Evolutionary conservation across 805 yeast species (phyloP).

Genomic region (Tetrapisispora phaffii): DNA sequence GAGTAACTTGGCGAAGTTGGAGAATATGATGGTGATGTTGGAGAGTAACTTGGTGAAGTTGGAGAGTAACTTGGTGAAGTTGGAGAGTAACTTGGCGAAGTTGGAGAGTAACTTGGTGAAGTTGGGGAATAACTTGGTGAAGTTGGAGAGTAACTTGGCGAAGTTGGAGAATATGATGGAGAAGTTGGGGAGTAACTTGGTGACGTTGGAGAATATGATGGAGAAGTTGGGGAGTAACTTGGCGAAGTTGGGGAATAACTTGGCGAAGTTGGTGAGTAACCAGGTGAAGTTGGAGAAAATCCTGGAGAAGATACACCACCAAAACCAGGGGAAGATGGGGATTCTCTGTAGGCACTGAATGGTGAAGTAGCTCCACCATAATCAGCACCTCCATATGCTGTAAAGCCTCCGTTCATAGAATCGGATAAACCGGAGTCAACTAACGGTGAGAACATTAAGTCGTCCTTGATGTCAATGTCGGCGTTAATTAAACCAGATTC

Average conservation of each 20-base stretch:
- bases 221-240: conserved; percentile 63
- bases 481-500: conserved; percentile 53
- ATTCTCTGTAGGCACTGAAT: conserved; percentile 37
- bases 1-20: conserved; percentile 57
- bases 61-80: conserved; percentile 77
- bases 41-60: conserved; percentile 61
- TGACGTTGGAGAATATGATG: conserved; percentile 64
- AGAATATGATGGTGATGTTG: conserved; percentile 57
- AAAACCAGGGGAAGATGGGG: conserved; percentile 54
- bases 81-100: conserved; percentile 57
- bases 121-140: conserved; percentile 71
- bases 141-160: conserved; percentile 65
- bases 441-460: conserved; percentile 86
- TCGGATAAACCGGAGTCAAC: conserved; percentile 76
- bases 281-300: conserved; percentile 68
- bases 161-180: conserved; percentile 70
- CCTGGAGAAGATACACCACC: conserved; percentile 52
- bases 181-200: conserved; percentile 76
- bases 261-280: conserved; percentile 76
- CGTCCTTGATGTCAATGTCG: conserved; percentile 53
- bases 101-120: conserved; percentile 64
- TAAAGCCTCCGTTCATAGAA: conserved; percentile 69
- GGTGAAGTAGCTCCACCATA: conserved; percentile 53
- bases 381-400: conserved; percentile 76
- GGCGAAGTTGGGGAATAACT: conserved; percentile 75